A percentile compares a stretch with the other conserved stretches of the same genome.
Conservation (phyloP, 2,329 filamentous ascomycete genomes). For the Xylaria multiplex region DNA sequence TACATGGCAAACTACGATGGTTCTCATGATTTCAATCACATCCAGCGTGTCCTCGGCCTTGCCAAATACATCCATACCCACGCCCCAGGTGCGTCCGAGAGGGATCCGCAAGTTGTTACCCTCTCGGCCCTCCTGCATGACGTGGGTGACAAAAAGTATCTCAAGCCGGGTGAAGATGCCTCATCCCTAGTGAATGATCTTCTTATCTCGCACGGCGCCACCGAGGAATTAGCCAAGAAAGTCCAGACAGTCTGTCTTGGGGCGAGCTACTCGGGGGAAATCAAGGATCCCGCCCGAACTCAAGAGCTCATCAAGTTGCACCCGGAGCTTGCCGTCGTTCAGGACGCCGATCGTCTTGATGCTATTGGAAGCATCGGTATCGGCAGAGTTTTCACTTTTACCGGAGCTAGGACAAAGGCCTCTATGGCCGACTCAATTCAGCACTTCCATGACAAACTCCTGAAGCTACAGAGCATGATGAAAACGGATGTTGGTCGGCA, state of each 20-base stretch:
- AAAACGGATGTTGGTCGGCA: constrained; percentile 67
- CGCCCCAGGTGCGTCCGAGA: constrained; percentile 41
- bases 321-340: constrained; percentile 84
- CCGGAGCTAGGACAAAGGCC: constrained; percentile 67
- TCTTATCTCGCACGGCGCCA: constrained; percentile 66
- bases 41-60: constrained; percentile 80
- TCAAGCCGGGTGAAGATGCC: constrained; percentile 64
- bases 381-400: constrained; percentile 79
- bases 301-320: constrained; percentile 68
- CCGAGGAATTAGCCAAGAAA: constrained; percentile 66
- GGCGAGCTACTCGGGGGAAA: constrained; percentile 82
- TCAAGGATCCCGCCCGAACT: constrained; percentile 70
- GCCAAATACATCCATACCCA: constrained; percentile 70
- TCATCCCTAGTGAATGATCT: constrained; percentile 65
- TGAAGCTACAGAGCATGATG: constrained; percentile 72
- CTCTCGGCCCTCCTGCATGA: constrained; percentile 86
- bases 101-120: constrained; percentile 67
- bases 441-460: constrained; percentile 81
- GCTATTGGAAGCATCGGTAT: constrained; percentile 89
- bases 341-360: constrained; percentile 93
- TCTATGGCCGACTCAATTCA: constrained; percentile 73
- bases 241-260: constrained; percentile 79
- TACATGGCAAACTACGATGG: constrained; percentile 84
- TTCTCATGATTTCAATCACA: constrained; percentile 89
- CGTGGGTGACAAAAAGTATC: constrained; percentile 87